These are phyloP conservation scores for Grosmannia clavigera DNA, from an alignment of 2,329 filamentous ascomycete species.

Conservation along the genomic window DNA sequence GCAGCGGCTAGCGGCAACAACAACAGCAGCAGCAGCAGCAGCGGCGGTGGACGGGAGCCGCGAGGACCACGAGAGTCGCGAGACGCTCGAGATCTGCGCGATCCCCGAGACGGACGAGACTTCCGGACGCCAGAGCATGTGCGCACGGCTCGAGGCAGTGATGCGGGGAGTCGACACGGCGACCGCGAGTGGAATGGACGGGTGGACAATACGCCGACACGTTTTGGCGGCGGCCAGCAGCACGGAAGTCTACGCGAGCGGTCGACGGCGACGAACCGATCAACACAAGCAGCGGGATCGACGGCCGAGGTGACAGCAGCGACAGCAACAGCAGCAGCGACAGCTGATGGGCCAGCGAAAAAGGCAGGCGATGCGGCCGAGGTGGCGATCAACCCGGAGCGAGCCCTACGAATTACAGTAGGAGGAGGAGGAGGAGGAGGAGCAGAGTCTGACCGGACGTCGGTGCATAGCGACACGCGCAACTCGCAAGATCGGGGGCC, in stretches of 20 bases:
- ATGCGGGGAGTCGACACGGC: constrained; percentile 17
- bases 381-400: constrained; percentile 42
- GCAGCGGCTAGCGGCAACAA: background rate
- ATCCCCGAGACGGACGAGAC: constrained; percentile 21
- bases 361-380: constrained; percentile 21
- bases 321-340: background rate
- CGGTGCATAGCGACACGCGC: background rate
- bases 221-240: background rate
- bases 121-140: constrained; percentile 24
- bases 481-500: background rate
- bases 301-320: background rate
- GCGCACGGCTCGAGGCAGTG: constrained; percentile 25
- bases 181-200: constrained; percentile 26
- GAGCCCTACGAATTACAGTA: constrained; percentile 34
- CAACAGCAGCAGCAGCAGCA: background rate
- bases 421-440: too few relatives aligned
- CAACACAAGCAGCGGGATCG: background rate
- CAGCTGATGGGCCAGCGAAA: background rate
- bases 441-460: background rate
- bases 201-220: constrained; percentile 15
- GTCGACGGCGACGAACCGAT: background rate
- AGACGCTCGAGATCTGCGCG: constrained; percentile 26
- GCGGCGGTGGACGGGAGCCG: background rate
- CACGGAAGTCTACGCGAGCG: constrained; percentile 10
- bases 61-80: constrained; percentile 17